A percentile compares a stretch with the other conserved stretches of the same genome.
Evolutionary conservation across 2,329 filamentous ascomycete species (phyloP).

Genomic region (Akanthomyces lecanii): DNA sequence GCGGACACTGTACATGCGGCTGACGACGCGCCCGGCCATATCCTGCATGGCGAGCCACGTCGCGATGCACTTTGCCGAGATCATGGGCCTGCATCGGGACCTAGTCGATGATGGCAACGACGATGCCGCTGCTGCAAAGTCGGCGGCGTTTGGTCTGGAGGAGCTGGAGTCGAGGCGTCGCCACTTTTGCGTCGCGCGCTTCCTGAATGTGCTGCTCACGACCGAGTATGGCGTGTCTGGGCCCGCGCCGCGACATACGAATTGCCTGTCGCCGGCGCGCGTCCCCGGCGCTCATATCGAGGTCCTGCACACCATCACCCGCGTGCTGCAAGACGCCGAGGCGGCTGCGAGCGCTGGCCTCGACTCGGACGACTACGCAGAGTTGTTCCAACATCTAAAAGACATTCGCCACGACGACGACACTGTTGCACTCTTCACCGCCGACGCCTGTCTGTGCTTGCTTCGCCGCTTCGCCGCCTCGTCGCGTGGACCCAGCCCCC

Average conservation of each 20-base stretch:
- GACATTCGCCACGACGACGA: neutral
- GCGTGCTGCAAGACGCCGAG: conserved; percentile 6
- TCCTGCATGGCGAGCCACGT: conserved; percentile 19
- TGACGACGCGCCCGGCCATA: conserved; percentile 20
- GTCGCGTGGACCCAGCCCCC: neutral
- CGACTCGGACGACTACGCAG: conserved; percentile 5
- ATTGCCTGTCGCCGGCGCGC: neutral
- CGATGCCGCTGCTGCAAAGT: neutral
- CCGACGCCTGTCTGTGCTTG: conserved; percentile 18
- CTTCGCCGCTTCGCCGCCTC: conserved; percentile 13
- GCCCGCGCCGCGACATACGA: conserved; percentile 10
- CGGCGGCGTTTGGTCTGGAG: conserved; percentile 8
- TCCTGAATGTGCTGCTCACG: conserved; percentile 18
- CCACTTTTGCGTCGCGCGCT: conserved; percentile 19
- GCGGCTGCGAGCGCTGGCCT: neutral
- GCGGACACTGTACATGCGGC: conserved; percentile 19
- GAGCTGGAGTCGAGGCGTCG: conserved; percentile 16
- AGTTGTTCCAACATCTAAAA: conserved; percentile 1
- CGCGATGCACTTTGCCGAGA: conserved; percentile 20
- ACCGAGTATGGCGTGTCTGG: conserved; percentile 18
- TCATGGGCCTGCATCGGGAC: conserved; percentile 20
- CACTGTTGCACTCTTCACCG: conserved; percentile 14
- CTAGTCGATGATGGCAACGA: neutral
- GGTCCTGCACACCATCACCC: neutral
- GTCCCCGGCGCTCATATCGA: conserved; percentile 9